A percentile compares a stretch with the other conserved stretches of the same genome.
phyloP scores from a whole-genome alignment of 2,329 filamentous ascomycete genomes.

The Arthrobotrys entomopaga region DNA sequence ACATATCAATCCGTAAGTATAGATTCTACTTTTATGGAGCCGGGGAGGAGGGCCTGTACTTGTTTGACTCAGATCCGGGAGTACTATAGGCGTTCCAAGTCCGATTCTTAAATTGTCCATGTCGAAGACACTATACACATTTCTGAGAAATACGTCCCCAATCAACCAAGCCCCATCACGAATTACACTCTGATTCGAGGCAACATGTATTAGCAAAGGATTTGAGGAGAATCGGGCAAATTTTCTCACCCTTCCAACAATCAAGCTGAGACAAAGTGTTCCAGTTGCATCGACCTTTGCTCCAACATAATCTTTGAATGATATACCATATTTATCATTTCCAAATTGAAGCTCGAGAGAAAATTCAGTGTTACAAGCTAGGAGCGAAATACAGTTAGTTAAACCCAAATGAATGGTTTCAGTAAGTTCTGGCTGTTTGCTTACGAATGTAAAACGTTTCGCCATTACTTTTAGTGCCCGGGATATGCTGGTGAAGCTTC shows the following conservation, averaged over 20 bases:
- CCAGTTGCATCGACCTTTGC: slow-evolving; percentile 58
- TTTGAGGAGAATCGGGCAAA: not conserved
- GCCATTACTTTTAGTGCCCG: slow-evolving; percentile 69
- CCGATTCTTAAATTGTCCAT: slow-evolving; percentile 74
- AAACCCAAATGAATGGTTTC: not conserved
- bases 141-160: slow-evolving; percentile 87
- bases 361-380: slow-evolving; percentile 76
- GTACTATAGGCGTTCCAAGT: slow-evolving; percentile 57
- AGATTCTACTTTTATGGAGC: not conserved
- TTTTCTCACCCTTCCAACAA: slow-evolving; percentile 55
- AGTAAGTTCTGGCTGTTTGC: not conserved
- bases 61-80: slow-evolving; percentile 10
- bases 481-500: slow-evolving; percentile 74
- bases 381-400: slow-evolving; percentile 58
- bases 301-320: slow-evolving; percentile 76
- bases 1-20: slow-evolving; percentile 20
- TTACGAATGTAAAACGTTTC: slow-evolving; percentile 68
- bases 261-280: slow-evolving; percentile 62
- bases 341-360: slow-evolving; percentile 75
- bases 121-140: slow-evolving; percentile 88
- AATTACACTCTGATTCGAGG: slow-evolving; percentile 28
- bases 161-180: slow-evolving; percentile 72
- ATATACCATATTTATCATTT: slow-evolving; percentile 73
- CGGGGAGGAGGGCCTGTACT: slow-evolving; percentile 26
- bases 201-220: slow-evolving; percentile 3